These are phyloP conservation scores for Ilex asprella DNA, from an alignment of 257 asterid genomes.

Conservation along the genomic window DNA sequence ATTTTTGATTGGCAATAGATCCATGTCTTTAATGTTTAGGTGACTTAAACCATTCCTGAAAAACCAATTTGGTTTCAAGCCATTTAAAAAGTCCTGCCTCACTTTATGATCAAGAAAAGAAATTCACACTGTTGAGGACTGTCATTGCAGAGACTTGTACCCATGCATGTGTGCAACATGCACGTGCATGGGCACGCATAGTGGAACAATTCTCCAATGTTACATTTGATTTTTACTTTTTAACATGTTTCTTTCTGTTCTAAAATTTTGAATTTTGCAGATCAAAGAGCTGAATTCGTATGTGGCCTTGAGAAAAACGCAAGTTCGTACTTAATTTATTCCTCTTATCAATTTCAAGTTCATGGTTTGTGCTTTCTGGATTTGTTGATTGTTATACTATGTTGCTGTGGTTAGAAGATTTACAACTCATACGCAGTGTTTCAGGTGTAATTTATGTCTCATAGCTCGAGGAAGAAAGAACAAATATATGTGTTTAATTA, in stretches of 20 bases:
- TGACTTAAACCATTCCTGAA: neutral
- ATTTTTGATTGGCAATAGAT: too few relatives aligned
- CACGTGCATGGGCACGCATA: neutral
- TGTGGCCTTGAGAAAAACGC: slow-evolving; percentile 95
- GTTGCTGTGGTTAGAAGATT: neutral
- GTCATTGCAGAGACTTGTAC: neutral
- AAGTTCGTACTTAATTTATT: slow-evolving; percentile 29
- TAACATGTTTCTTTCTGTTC: neutral
- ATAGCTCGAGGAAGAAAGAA: too few relatives aligned
- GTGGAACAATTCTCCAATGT: neutral
- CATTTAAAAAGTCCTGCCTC: neutral
- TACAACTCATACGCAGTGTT: neutral
- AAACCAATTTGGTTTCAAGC: neutral
- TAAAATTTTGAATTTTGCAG: slow-evolving; percentile 38
- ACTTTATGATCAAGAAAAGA: neutral
- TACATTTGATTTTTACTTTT: neutral
- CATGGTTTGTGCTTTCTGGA: slow-evolving; percentile 1
- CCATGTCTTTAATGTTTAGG: too few relatives aligned
- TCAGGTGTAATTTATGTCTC: too few relatives aligned
- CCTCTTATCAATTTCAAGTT: slow-evolving; percentile 12
- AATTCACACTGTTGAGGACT: neutral
- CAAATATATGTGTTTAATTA: too few relatives aligned
- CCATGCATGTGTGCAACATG: neutral
- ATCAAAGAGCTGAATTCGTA: slow-evolving; percentile 92
- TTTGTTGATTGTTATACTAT: neutral